These are phyloP conservation scores for Pichia sp. DNA, from an alignment of 1,139 yeast genomes.

Conservation along the genomic window DNA sequence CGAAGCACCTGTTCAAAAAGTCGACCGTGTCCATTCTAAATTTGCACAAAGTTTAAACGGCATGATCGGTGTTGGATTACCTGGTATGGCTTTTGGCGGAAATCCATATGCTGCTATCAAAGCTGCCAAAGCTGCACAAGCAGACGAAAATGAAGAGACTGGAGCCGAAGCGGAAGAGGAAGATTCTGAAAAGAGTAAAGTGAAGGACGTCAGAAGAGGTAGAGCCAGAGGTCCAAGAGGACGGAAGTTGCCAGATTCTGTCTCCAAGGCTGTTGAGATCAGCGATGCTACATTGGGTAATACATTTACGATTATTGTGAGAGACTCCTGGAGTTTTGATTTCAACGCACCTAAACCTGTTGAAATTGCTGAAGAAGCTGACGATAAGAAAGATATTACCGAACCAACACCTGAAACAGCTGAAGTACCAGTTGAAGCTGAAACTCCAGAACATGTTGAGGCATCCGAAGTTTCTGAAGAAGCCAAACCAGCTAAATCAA, in stretches of 20 bases:
- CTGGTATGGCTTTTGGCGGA: slow-evolving; percentile 49
- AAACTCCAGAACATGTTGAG: too few relatives aligned
- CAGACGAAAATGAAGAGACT: slow-evolving; percentile 19
- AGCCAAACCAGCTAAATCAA: too few relatives aligned
- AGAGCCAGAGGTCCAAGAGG: slow-evolving; percentile 80
- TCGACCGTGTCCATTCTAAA: slow-evolving; percentile 33
- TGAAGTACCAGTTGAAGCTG: too few relatives aligned
- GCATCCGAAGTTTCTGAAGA: too few relatives aligned
- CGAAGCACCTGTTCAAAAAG: slow-evolving; percentile 14
- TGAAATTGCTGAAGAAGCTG: too few relatives aligned
- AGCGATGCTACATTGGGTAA: slow-evolving; percentile 32
- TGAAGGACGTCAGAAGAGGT: slow-evolving; percentile 40
- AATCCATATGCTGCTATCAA: slow-evolving; percentile 14
- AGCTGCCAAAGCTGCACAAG: slow-evolving; percentile 11
- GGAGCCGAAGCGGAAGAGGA: slow-evolving; percentile 16
- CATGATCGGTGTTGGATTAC: slow-evolving; percentile 58
- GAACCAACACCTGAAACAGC: too few relatives aligned
- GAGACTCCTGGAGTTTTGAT: slow-evolving; percentile 39
- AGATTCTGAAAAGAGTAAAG: slow-evolving; percentile 3
- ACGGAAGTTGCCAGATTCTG: slow-evolving; percentile 67
- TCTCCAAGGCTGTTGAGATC: slow-evolving; percentile 47
- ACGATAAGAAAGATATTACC: background rate
- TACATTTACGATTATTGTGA: slow-evolving; percentile 36
- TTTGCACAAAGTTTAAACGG: slow-evolving; percentile 59
- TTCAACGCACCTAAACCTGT: background rate